Conservation (phyloP, 2,329 filamentous ascomycete genomes). For the Aspergillus novofumigatus region DNA sequence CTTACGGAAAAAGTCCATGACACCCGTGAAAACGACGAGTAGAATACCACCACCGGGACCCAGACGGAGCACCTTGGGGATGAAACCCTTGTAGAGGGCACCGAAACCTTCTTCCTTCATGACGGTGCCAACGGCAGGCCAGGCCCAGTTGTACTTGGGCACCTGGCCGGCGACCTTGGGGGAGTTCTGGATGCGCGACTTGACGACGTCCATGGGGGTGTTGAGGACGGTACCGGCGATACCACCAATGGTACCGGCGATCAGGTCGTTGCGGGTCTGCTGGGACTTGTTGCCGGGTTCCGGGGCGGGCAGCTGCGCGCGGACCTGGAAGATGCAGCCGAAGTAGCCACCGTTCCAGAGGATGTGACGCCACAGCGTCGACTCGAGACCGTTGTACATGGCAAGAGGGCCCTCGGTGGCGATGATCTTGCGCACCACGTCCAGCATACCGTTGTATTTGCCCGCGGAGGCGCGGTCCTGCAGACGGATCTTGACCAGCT, state of each 20-base stretch:
- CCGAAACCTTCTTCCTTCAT: constrained; percentile 88
- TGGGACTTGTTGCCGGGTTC: constrained; percentile 65
- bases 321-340: constrained; percentile 96
- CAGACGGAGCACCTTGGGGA: constrained; percentile 84
- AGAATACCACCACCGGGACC: constrained; percentile 64
- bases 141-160: constrained; percentile 99
- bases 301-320: constrained; percentile 74
- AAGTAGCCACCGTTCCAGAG: constrained; percentile 97
- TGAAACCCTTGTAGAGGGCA: constrained; percentile 95
- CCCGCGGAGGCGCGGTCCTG: constrained; percentile 91
- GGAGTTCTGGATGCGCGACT: constrained; percentile 95
- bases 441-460: constrained; percentile 56
- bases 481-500: constrained; percentile 95
- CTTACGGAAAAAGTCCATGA: constrained; percentile 79
- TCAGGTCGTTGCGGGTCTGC: constrained; percentile 81
- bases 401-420: constrained; percentile 78
- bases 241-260: constrained; percentile 83
- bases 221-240: constrained; percentile 89
- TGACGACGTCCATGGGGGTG: constrained; percentile 95
- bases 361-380: constrained; percentile 92
- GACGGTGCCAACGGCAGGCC: constrained; percentile 78
- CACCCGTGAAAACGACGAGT: constrained; percentile 47
- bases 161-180: constrained; percentile 73
- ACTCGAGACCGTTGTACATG: constrained; percentile 95
- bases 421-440: constrained; percentile 63